phyloP scores from a whole-genome alignment of 1,139 yeast genomes.

The Yamadazyma jaroonii region DNA sequence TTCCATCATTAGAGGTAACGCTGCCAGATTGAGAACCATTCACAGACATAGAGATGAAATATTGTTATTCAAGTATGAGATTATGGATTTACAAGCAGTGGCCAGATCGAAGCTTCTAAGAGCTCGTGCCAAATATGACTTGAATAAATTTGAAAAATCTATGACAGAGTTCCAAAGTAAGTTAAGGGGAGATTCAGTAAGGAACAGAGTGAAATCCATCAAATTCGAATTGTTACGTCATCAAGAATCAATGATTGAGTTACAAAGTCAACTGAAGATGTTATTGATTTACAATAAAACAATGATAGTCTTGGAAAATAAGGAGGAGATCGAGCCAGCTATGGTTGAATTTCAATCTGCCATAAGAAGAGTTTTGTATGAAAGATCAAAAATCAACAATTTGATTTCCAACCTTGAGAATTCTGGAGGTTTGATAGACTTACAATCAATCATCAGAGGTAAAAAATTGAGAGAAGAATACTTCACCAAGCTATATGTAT shows the following conservation, averaged over 20 bases:
- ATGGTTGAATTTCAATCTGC: slow-evolving; percentile 32
- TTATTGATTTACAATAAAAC: slow-evolving; percentile 21
- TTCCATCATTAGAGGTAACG: slow-evolving; percentile 42
- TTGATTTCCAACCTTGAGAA: slow-evolving; percentile 12
- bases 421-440: slow-evolving; percentile 18
- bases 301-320: slow-evolving; percentile 22
- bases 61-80: slow-evolving; percentile 22
- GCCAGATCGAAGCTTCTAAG: slow-evolving; percentile 27
- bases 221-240: slow-evolving; percentile 10
- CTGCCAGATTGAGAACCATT: slow-evolving; percentile 30
- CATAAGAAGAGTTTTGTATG: slow-evolving; percentile 27
- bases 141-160: slow-evolving; percentile 9
- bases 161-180: slow-evolving; percentile 24
- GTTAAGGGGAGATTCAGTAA: slow-evolving; percentile 24
- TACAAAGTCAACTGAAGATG: slow-evolving; percentile 33
- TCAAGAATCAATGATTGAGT: slow-evolving; percentile 13
- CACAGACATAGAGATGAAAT: slow-evolving; percentile 41
- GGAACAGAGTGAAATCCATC: slow-evolving; percentile 12
- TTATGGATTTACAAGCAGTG: slow-evolving; percentile 37
- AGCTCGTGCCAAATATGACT: slow-evolving; percentile 12
- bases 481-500: slow-evolving; percentile 15
- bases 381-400: slow-evolving; percentile 17
- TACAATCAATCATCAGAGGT: slow-evolving; percentile 39
- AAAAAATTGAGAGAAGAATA: slow-evolving; percentile 22
- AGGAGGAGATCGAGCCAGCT: slow-evolving; percentile 21